These are phyloP conservation scores for Catunica adiposa DNA, from an alignment of 2,329 filamentous ascomycete genomes.

Conservation along the genomic window DNA sequence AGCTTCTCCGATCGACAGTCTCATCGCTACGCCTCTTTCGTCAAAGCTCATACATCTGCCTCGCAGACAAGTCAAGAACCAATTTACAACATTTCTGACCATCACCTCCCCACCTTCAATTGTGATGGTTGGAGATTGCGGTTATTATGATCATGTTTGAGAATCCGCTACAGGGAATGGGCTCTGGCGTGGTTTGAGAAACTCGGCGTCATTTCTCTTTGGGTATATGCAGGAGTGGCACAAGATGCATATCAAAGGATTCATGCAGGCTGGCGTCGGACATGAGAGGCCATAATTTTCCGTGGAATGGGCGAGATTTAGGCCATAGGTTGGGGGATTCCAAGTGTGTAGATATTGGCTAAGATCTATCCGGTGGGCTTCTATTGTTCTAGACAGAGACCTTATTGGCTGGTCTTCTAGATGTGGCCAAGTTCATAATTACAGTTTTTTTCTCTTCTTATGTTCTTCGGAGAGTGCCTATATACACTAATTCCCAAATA, in stretches of 20 bases:
- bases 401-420: background rate
- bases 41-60: background rate
- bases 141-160: too few relatives aligned
- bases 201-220: too few relatives aligned
- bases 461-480: background rate
- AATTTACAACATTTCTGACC: background rate
- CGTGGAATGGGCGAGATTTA: background rate
- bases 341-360: background rate
- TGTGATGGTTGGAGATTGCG: too few relatives aligned
- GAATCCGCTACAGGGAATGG: too few relatives aligned
- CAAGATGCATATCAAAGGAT: too few relatives aligned
- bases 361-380: background rate
- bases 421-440: background rate
- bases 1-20: background rate
- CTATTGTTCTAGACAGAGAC: background rate
- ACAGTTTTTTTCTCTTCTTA: background rate
- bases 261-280: background rate
- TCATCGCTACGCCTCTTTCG: background rate
- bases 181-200: too few relatives aligned
- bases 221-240: too few relatives aligned
- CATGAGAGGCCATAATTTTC: background rate
- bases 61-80: background rate
- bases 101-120: background rate
- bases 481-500: background rate
- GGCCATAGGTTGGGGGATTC: background rate